Base-by-base conservation (phyloP, 331 rosid species). In the Malus hybrid region DNA sequence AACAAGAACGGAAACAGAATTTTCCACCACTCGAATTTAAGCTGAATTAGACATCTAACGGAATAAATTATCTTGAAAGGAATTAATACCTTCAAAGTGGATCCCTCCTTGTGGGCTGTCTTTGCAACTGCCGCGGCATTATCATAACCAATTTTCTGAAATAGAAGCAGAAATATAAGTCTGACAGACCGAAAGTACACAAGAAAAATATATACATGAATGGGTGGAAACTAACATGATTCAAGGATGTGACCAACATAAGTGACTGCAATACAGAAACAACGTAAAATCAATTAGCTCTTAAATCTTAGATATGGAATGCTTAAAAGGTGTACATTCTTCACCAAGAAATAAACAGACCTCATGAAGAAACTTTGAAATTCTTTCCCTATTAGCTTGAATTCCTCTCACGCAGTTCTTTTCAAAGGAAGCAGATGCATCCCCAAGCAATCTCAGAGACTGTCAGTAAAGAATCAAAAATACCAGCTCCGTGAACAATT, bases 121-220 rank as follows among this genome's bases (percentile, higher is more conserved):
- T 92, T 92, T 70, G 99, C 99, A 83, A 96, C 97, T n/a, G 96
- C 93, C 6, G 97, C 99, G 44, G 98, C 98, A 67, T 96, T 96
- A 81, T 96, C 99, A 82, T 96, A 96, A 70, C 99, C 99, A 56
- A 96, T 92, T 96, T 96, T 92, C 99, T 96, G 94, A 69, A 84
- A 71, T 28, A 65, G 22, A 73, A 31, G 69, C 75, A 66, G 34
- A 28, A 29, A 77, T 28, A 72, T 18, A 69, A 74, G 34, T 50
- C 63, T 75, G 69, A 66, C 73, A 84, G 61, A 60, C 56, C 65
- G 73, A 68, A 67, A 29, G 54, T 6, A 77, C 52, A 20, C 19
- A 6, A 42, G 54, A 39, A 42, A 63, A 68, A 76, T 4, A 18
- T 16, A 34, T 48, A n/a, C 22, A 66, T 57, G 74, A 78, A 74